phyloP scores from a whole-genome alignment of 192 early-diverging fungal genomes.

The Coemansia sp. region DNA sequence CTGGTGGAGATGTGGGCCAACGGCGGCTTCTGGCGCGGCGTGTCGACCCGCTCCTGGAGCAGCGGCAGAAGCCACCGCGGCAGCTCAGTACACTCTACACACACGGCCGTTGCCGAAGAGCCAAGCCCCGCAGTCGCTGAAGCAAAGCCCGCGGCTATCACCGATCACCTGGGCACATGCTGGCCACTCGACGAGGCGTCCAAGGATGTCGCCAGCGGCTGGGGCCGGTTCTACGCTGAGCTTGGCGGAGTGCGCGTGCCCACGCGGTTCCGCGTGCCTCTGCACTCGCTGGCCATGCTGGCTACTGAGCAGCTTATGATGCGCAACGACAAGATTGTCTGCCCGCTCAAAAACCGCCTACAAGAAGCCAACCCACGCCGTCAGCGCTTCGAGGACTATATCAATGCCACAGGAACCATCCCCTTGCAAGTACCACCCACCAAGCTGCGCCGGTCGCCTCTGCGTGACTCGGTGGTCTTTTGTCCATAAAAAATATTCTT shows the following conservation, averaged over 20 bases:
- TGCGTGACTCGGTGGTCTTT: slow-evolving; percentile 16
- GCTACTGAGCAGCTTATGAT: slow-evolving; percentile 54
- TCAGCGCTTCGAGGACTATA: slow-evolving; percentile 44
- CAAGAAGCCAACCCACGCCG: slow-evolving; percentile 44
- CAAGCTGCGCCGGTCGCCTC: slow-evolving; percentile 16
- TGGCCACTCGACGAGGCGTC: slow-evolving; percentile 37
- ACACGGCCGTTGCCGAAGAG: slow-evolving; percentile 8
- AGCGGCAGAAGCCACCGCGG: slow-evolving; percentile 11
- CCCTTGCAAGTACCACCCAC: slow-evolving; percentile 12
- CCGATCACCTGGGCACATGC: slow-evolving; percentile 44
- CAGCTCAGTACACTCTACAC: slow-evolving; percentile 24
- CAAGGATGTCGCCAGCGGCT: slow-evolving; percentile 8
- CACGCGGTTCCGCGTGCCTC: slow-evolving; percentile 41
- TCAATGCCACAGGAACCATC: slow-evolving; percentile 34
- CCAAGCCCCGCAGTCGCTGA: not conserved
- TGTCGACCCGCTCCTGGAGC: slow-evolving; percentile 18
- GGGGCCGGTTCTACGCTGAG: slow-evolving; percentile 39
- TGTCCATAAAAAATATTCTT: not conserved
- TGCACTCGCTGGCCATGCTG: slow-evolving; percentile 45
- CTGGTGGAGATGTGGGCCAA: slow-evolving; percentile 34
- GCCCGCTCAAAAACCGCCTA: slow-evolving; percentile 53
- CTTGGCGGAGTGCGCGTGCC: slow-evolving; percentile 45
- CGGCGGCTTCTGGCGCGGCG: slow-evolving; percentile 34
- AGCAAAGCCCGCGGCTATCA: not conserved
- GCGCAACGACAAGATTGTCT: slow-evolving; percentile 50